These are phyloP conservation scores for Paraphoma chrysanthemicola DNA, from an alignment of 2,329 filamentous ascomycete genomes.

Conservation along the genomic window DNA sequence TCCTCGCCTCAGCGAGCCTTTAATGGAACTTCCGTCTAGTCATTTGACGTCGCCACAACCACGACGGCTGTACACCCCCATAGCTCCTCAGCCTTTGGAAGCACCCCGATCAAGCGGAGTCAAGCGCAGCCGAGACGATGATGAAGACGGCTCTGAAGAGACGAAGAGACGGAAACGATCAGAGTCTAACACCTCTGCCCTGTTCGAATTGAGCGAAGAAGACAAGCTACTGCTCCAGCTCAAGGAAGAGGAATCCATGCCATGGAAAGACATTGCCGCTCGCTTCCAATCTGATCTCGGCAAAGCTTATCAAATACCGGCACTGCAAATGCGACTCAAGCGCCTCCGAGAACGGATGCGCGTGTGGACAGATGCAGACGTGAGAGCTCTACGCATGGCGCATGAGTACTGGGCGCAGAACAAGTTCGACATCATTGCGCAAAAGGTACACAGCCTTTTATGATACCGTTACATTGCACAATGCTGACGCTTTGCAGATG, in stretches of 20 bases:
- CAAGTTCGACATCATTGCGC: constrained; percentile 62
- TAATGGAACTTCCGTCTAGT: constrained; percentile 30
- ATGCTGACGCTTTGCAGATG: constrained; percentile 52
- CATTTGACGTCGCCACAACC: constrained; percentile 48
- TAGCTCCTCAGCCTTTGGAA: constrained; percentile 52
- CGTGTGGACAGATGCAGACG: constrained; percentile 59
- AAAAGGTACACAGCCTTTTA: constrained; percentile 46
- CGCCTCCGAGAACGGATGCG: constrained; percentile 59
- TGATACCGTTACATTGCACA: neutral
- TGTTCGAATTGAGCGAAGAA: constrained; percentile 57
- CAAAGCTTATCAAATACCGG: constrained; percentile 58
- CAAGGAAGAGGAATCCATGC: constrained; percentile 60
- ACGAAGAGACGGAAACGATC: constrained; percentile 53
- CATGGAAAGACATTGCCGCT: constrained; percentile 62
- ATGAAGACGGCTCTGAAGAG: constrained; percentile 34
- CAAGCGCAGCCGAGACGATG: constrained; percentile 51
- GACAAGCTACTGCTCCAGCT: constrained; percentile 58
- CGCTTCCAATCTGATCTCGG: constrained; percentile 58
- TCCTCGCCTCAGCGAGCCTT: constrained; percentile 43
- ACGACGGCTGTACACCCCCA: constrained; percentile 51
- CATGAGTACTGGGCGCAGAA: constrained; percentile 61
- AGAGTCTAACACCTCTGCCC: constrained; percentile 37
- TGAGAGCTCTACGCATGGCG: constrained; percentile 57
- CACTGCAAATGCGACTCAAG: constrained; percentile 63
- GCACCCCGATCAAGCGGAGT: constrained; percentile 32